Conservation (phyloP, 148 eudicot species). For the Nepenthes mirabilis region DNA sequence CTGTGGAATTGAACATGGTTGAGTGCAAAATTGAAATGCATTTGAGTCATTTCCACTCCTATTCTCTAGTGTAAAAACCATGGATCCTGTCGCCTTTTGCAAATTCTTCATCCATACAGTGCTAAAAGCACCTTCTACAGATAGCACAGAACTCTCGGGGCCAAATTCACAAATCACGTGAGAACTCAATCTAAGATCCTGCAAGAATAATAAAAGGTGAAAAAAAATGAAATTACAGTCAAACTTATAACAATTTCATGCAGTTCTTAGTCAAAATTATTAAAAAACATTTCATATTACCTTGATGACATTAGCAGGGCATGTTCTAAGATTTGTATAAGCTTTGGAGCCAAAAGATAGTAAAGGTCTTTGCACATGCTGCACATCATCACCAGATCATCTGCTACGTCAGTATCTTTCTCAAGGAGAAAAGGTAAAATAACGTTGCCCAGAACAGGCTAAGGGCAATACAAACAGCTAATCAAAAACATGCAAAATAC, state of each 20-base stretch:
- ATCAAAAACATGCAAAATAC: not conserved
- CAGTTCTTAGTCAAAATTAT: not conserved
- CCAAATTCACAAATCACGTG: conserved; percentile 54
- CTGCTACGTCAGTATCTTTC: not conserved
- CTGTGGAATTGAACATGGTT: conserved; percentile 63
- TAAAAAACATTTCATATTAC: conserved; percentile 16
- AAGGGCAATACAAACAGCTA: not conserved
- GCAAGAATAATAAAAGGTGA: conserved; percentile 16
- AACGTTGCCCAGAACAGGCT: not conserved
- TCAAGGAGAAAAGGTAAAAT: too few species aligned
- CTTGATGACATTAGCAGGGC: conserved; percentile 74
- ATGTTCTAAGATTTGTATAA: conserved; percentile 62
- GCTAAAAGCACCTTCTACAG: conserved; percentile 70
- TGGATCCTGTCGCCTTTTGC: conserved; percentile 39
- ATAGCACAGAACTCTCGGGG: conserved; percentile 41
- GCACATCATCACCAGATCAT: conserved; percentile 22
- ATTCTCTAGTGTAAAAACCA: conserved; percentile 37
- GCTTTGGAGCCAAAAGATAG: conserved; percentile 95
- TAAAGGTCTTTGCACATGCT: conserved; percentile 96
- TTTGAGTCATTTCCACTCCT: conserved; percentile 20
- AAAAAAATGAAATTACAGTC: not conserved
- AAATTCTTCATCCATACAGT: conserved; percentile 71
- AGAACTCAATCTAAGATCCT: conserved; percentile 70
- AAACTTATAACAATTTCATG: not conserved
- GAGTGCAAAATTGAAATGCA: conserved; percentile 52